Percentiles rank a stretch among this genome's conserved stretches.
Conservation (phyloP, 2,329 filamentous ascomycete species). For the Fusarium ambrosium region DNA sequence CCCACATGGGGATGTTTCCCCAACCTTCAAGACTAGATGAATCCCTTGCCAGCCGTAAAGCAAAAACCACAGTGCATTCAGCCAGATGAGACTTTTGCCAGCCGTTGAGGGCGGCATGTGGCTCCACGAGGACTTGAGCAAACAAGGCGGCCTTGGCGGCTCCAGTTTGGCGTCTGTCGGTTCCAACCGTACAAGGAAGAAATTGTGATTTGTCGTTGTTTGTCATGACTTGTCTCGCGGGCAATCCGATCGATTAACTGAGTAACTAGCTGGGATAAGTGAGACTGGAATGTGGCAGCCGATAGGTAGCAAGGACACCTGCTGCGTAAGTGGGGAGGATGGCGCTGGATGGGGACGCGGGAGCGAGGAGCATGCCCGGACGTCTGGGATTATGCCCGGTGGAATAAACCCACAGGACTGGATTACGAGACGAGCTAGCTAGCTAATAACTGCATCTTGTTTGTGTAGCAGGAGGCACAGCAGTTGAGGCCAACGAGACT, state of each 20-base stretch:
- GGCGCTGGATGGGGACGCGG: conserved; percentile 2
- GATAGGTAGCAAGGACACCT: background rate
- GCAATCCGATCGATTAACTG: conserved; percentile 12
- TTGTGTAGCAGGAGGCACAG: background rate
- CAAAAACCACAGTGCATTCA: background rate
- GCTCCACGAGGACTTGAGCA: background rate
- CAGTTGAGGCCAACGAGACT: background rate
- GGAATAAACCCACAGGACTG: background rate
- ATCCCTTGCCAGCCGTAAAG: background rate
- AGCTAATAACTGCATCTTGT: background rate
- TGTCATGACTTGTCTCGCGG: conserved; percentile 1
- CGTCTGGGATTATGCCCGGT: conserved; percentile 4
- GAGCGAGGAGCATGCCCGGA: conserved; percentile 6
- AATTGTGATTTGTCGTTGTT: conserved; percentile 3
- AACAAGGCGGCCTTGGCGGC: no score
- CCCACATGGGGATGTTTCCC: background rate
- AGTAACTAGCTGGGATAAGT: conserved; percentile 2
- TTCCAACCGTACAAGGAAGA: background rate
- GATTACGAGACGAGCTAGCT: background rate
- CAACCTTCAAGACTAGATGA: background rate
- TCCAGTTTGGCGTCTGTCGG: background rate
- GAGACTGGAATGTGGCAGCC: conserved; percentile 24
- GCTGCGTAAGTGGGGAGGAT: conserved; percentile 1
- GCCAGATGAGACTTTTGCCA: background rate
- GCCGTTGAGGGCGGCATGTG: background rate